Percentiles rank a stretch among this genome's conserved stretches.
These are phyloP conservation scores for Penicillium sp. DNA, from an alignment of 2,329 filamentous ascomycete species.

Conservation along the genomic window DNA sequence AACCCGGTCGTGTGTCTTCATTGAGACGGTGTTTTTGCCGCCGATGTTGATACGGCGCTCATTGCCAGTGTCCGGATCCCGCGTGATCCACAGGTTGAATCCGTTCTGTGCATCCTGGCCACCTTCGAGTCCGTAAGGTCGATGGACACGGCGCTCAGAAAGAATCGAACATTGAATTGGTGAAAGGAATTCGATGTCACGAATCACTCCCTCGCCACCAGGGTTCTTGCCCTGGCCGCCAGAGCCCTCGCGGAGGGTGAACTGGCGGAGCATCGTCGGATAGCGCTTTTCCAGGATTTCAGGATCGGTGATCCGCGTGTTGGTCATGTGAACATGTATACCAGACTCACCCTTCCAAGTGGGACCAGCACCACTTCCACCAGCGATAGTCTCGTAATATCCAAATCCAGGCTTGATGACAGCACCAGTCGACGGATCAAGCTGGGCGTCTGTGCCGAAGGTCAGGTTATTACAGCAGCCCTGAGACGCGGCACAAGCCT, in stretches of 20 bases:
- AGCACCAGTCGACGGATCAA: constrained; percentile 56
- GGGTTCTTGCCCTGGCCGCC: constrained; percentile 66
- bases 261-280: constrained; percentile 71
- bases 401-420: constrained; percentile 69
- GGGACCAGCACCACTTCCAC: constrained; percentile 73
- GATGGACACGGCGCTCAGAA: constrained; percentile 71
- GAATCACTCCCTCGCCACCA: constrained; percentile 73
- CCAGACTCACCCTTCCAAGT: constrained; percentile 74
- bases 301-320: constrained; percentile 79
- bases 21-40: constrained; percentile 62
- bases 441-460: constrained; percentile 72
- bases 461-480: constrained; percentile 84
- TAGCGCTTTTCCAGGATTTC: constrained; percentile 81
- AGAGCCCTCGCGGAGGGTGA: constrained; percentile 64
- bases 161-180: constrained; percentile 79
- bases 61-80: constrained; percentile 58
- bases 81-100: constrained; percentile 82
- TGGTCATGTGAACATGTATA: constrained; percentile 85
- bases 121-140: constrained; percentile 79
- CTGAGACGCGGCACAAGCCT: constrained; percentile 74
- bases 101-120: constrained; percentile 77
- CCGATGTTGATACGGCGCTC: constrained; percentile 59
- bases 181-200: constrained; percentile 82
- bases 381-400: constrained; percentile 85
- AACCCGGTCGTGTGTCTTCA: constrained; percentile 61